These are phyloP conservation scores for Lanzia echinophila DNA, from an alignment of 2,329 filamentous ascomycete genomes.

Conservation along the genomic window DNA sequence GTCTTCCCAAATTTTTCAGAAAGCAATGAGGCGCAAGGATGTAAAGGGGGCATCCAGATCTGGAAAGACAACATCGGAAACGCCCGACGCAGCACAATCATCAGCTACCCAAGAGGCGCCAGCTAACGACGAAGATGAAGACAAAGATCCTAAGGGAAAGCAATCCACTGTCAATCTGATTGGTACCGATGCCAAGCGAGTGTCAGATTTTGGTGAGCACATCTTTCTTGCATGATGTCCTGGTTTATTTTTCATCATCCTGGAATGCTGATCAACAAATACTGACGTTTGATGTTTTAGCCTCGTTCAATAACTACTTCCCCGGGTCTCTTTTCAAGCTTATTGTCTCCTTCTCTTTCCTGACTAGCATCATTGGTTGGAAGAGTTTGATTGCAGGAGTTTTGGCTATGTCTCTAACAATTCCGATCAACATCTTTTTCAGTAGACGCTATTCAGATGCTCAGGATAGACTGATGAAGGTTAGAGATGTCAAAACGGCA, in stretches of 20 bases:
- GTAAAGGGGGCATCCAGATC: constrained; percentile 54
- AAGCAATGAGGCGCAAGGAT: constrained; percentile 71
- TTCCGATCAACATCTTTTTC: constrained; percentile 62
- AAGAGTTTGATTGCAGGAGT: constrained; percentile 60
- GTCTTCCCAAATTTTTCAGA: constrained; percentile 67
- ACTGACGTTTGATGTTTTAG: too few species aligned
- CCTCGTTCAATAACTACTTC: constrained; percentile 58
- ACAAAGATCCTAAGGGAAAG: constrained; percentile 49
- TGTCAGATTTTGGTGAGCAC: constrained; percentile 53
- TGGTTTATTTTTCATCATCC: too few species aligned
- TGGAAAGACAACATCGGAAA: constrained; percentile 31
- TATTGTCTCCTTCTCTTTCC: constrained; percentile 57
- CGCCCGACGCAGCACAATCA: constrained; percentile 20
- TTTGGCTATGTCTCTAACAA: constrained; percentile 53
- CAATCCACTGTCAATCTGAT: constrained; percentile 74
- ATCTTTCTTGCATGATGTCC: too few species aligned
- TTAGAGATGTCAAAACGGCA: constrained; percentile 67
- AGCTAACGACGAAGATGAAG: constrained; percentile 34
- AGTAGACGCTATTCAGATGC: constrained; percentile 57
- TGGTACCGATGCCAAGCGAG: constrained; percentile 65
- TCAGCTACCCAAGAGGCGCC: constrained; percentile 23
- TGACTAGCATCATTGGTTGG: constrained; percentile 67
- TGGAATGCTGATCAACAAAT: too few species aligned
- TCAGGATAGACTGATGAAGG: constrained; percentile 67
- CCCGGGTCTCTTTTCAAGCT: constrained; percentile 57